Base-by-base conservation (phyloP, 2,329 filamentous ascomycete genomes). In the Monosporascus ibericus region DNA sequence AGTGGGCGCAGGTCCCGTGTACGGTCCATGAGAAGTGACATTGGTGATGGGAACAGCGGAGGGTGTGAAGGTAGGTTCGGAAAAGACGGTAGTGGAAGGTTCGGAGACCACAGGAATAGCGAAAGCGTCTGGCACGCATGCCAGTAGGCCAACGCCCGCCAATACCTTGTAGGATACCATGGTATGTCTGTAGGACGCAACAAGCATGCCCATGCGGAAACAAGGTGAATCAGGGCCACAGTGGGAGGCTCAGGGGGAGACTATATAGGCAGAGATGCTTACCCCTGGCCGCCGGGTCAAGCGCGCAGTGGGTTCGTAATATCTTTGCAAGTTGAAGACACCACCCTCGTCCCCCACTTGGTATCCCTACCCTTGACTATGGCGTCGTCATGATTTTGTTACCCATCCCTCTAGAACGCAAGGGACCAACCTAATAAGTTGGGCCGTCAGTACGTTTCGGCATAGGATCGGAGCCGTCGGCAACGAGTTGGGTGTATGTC, bases 11-110 rank as follows among this genome's bases (percentile, higher is more conserved):
- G 78, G 78, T 3, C 88, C 88, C 3, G 71, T 80, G 67, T 75
- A 92, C 0, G 86, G 78, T 0, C 87, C 87, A 65, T 92, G 87
- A 5, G 78, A 81, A 2, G 84, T 86, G 5, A 82, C 74, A 30
- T 86, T 79, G 38, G 76, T 80, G 15, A 77, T 68, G 5, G 70
- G 62, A 2, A 72, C 65, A 0, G 54, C 52, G 2, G 65, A 49
- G 0, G 58, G 56, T 0, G 67, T 69, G 5, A 58, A 50, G 1
- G 65, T 38, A 1, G 67, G 60, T 3, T 55, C 60, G 0, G 69
- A 69, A 2, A 62, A 61, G 22, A 71, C 48, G 0, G 71, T 74
- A 0, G 71, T 74, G 34, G 65, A 62, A 0, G 71, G 57, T 36
- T 65, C 54, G 3, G 68, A 71, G 1, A 67, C 64, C 6, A 71